Conservation (phyloP, 371 early-diverging fungal species). For the Amoeboaphelidium protococcarum region DNA sequence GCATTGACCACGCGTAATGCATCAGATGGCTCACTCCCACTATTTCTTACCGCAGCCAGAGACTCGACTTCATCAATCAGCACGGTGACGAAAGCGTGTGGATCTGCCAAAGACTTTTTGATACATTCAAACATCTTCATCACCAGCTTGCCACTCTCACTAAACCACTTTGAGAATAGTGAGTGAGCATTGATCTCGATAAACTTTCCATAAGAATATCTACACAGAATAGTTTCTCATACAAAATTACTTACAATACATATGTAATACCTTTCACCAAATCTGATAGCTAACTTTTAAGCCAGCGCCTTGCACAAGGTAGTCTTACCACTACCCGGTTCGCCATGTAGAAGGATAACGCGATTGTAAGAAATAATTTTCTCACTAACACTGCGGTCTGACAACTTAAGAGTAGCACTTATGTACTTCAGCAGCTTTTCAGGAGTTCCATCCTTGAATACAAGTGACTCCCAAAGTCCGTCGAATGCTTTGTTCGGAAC, state of each 20-base stretch:
- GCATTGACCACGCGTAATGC: background rate
- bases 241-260: too few species aligned
- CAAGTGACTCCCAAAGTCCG: background rate
- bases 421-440: background rate
- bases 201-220: background rate
- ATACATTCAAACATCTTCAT: background rate
- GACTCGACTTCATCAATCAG: background rate
- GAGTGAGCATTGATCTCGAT: background rate
- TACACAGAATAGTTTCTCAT: too few species aligned
- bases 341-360: constrained; percentile 15
- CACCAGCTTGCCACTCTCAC: background rate
- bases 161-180: background rate
- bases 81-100: background rate
- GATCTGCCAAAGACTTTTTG: background rate
- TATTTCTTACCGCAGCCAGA: background rate
- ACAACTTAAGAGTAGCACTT: background rate
- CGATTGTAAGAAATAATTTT: background rate
- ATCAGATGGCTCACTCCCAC: background rate
- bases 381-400: background rate
- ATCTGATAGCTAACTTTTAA: constrained; percentile 6
- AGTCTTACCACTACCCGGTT: constrained; percentile 21
- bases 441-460: background rate
- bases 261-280: background rate
- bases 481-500: background rate
- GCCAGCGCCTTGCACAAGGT: constrained; percentile 11